These are phyloP conservation scores for Flaveria brownii DNA, from an alignment of 129 eudicot genomes.

Conservation along the genomic window DNA sequence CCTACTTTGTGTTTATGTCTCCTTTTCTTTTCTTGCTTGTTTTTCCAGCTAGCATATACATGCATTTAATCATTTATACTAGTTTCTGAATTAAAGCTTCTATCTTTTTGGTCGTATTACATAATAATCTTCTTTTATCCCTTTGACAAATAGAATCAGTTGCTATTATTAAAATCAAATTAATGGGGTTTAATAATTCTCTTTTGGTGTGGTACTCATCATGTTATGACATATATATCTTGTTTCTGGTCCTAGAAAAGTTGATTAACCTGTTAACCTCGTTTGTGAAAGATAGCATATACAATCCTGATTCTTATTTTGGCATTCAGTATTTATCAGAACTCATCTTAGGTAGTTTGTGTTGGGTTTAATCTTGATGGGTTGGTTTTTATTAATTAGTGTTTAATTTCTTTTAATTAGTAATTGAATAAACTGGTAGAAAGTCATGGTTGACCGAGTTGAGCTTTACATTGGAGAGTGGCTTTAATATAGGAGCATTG, in stretches of 20 bases:
- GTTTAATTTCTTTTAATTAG: too few species aligned
- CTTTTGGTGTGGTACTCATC: background rate
- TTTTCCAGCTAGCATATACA: background rate
- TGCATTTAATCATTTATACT: background rate
- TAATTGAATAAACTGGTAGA: too few species aligned
- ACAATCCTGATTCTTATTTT: conserved; percentile 5
- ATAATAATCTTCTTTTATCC: background rate
- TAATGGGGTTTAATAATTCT: background rate
- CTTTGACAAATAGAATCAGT: background rate
- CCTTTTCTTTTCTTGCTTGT: background rate
- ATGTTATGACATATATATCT: background rate
- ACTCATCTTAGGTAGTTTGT: background rate
- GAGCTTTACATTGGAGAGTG: too few species aligned
- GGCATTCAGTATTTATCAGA: background rate
- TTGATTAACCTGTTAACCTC: background rate
- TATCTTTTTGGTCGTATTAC: background rate
- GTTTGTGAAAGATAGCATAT: background rate
- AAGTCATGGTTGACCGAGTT: too few species aligned
- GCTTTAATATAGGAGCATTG: too few species aligned
- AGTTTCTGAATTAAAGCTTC: background rate
- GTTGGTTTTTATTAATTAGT: background rate
- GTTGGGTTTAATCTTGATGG: too few species aligned
- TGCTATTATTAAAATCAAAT: background rate
- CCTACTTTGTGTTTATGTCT: background rate
- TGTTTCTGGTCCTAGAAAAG: background rate